These are phyloP conservation scores for Candida pseudoviswanathii DNA, from an alignment of 1,139 yeast species.

Conservation along the genomic window DNA sequence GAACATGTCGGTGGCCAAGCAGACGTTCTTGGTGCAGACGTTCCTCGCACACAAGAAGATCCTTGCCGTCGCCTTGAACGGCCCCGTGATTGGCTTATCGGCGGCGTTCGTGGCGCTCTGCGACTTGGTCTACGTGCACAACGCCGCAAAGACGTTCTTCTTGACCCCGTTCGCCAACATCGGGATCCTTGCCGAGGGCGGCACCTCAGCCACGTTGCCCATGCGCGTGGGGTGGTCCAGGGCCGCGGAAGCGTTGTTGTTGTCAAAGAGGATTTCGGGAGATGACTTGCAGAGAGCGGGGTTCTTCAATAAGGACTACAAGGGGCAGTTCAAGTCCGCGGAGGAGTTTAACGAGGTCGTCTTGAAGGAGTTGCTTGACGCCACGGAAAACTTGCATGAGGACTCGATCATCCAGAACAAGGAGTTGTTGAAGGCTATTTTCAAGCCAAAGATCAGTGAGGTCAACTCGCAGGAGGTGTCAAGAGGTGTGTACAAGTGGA, in stretches of 20 bases:
- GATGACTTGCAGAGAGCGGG: constrained; percentile 58
- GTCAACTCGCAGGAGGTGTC: constrained; percentile 67
- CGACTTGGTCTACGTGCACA: constrained; percentile 72
- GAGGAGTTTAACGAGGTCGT: constrained; percentile 62
- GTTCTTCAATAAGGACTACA: constrained; percentile 56
- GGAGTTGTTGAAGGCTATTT: constrained; percentile 51
- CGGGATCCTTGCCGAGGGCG: constrained; percentile 86
- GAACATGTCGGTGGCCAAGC: constrained; percentile 63
- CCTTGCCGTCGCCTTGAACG: constrained; percentile 75
- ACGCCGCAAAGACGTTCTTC: constrained; percentile 57
- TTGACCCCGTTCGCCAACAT: constrained; percentile 80
- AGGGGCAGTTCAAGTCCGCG: constrained; percentile 46
- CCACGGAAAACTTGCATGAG: constrained; percentile 53
- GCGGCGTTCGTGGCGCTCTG: constrained; percentile 77
- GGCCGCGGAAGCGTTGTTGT: constrained; percentile 72
- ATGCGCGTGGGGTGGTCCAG: constrained; percentile 71
- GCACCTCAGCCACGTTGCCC: constrained; percentile 67
- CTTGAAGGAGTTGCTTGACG: constrained; percentile 45
- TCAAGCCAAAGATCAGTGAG: constrained; percentile 44
- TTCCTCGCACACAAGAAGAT: constrained; percentile 73
- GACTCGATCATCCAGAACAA: constrained; percentile 66
- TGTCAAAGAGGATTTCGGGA: constrained; percentile 66
- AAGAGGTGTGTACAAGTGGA: constrained; percentile 68
- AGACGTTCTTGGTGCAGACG: constrained; percentile 66
- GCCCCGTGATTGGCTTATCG: constrained; percentile 81